Evolutionary conservation across 805 yeast species (phyloP).

Genomic region (Pichia pseudocactophila): DNA sequence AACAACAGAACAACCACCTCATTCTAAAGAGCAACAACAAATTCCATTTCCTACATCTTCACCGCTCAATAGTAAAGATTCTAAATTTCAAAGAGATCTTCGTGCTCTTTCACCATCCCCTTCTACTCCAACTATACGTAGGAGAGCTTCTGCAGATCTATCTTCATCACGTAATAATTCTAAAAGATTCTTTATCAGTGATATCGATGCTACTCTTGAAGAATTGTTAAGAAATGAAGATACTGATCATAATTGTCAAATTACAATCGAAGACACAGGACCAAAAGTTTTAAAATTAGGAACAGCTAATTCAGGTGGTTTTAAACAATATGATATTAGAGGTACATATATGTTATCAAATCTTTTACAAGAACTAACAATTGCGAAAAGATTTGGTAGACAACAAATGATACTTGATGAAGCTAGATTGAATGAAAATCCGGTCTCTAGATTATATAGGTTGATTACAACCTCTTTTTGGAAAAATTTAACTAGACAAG

Average conservation of each 20-base stretch:
- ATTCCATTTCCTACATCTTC: constrained; percentile 1
- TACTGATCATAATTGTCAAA: constrained; percentile 77
- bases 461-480: constrained; percentile 73
- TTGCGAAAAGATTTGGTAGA: constrained; percentile 75
- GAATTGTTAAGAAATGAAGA: constrained; percentile 70
- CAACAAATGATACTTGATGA: constrained; percentile 75
- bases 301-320: constrained; percentile 81
- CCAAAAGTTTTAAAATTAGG: constrained; percentile 76
- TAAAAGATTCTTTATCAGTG: constrained; percentile 57
- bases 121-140: constrained; percentile 18
- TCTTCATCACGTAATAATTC: constrained; percentile 26
- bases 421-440: constrained; percentile 76
- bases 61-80: not conserved
- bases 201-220: constrained; percentile 63
- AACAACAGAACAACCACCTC: not conserved
- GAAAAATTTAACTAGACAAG: constrained; percentile 64
- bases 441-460: constrained; percentile 67
- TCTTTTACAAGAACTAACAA: constrained; percentile 77
- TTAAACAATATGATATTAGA: constrained; percentile 57
- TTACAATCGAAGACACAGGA: constrained; percentile 77
- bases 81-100: not conserved
- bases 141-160: constrained; percentile 51
- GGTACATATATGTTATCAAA: constrained; percentile 90
- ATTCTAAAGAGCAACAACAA: not conserved
- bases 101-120: constrained; percentile 4